Base-by-base conservation (phyloP, 371 early-diverging fungal genomes). In the Mortierella sp. region DNA sequence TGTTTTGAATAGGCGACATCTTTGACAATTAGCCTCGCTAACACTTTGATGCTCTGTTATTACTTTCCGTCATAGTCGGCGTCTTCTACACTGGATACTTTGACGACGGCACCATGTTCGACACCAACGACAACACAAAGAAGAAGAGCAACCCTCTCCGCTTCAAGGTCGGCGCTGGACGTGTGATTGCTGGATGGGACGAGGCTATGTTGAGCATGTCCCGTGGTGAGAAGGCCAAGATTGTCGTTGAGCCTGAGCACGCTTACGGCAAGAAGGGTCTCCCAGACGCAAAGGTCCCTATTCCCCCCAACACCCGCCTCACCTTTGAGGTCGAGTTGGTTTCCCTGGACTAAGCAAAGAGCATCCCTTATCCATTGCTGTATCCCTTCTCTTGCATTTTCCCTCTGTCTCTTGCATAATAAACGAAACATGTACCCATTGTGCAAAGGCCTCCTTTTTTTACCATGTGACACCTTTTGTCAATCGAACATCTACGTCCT, bases 81-180 rank as follows among this genome's bases (percentile, higher is more conserved):
- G 88, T 84, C 58, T 86, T 87, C 70, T 93, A 94, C 84, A 93
- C 91, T 7, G 94, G 94, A 3, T 85, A 70, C 73, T 85, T 94
- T 67, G 88, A 89, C 66, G 88, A 93, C 73, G 93, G 93, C 48
- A 89, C 80, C 24, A 85, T 91, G 24, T 94, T 94, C 71, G 94
- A 94, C 72, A 87, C 89, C 64, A 93, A 93, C 77, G 85, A 67
- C 70, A 85, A 76, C 69, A 79, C 66, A 72, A 89, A 86, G 87
- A 91, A 89, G 86, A 89, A 92, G 78, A 77, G 84, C 39, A 81
- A 85, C 53, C 91, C 92, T 6, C 85, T 94, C 55, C 84, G 85
- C 24, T 93, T 94, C 86, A 94, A 89, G 74, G 81, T 88, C 29
- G 88, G 88, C 22, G 65, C 73, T 63, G 80, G 79, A 14, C 68